phyloP scores from a whole-genome alignment of 2,329 filamentous ascomycete species.

The Apiospora phragmitis region DNA sequence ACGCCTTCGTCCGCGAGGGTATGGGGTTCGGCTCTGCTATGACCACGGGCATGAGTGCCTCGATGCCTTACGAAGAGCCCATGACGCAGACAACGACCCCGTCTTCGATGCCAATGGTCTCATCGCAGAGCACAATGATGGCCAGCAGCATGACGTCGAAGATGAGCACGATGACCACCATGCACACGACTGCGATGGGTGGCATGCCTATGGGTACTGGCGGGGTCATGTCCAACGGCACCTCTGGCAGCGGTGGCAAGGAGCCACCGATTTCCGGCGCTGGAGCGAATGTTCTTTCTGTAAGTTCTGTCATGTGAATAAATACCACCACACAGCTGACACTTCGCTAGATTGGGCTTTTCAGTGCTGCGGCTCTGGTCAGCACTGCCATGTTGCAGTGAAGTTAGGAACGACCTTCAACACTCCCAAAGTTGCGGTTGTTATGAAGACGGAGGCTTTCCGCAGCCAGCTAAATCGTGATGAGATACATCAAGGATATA shows the following conservation, averaged over 20 bases:
- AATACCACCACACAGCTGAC: neutral
- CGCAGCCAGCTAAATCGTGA: neutral
- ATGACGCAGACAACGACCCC: neutral
- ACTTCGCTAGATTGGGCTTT: slow-evolving; percentile 22
- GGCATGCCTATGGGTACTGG: slow-evolving; percentile 13
- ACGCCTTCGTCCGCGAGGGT: neutral
- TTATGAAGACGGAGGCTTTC: neutral
- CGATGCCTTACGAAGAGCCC: neutral
- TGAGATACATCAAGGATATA: neutral
- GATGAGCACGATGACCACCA: slow-evolving; percentile 11
- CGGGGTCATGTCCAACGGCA: neutral
- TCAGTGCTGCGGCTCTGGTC: slow-evolving; percentile 21
- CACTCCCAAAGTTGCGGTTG: neutral
- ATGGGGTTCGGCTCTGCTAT: neutral
- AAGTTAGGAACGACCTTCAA: neutral
- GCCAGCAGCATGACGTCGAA: neutral
- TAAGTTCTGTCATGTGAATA: slow-evolving; percentile 18
- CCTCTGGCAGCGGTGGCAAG: slow-evolving; percentile 18
- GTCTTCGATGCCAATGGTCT: neutral
- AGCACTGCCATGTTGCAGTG: neutral
- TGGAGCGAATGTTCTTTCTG: slow-evolving; percentile 21
- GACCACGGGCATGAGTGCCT: slow-evolving; percentile 2
- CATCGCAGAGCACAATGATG: neutral
- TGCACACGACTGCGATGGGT: neutral
- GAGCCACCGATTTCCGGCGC: slow-evolving; percentile 20